Evolutionary conservation across 495 filamentous ascomycete genomes (phyloP).

Genomic region (Aspergillus wentii): DNA sequence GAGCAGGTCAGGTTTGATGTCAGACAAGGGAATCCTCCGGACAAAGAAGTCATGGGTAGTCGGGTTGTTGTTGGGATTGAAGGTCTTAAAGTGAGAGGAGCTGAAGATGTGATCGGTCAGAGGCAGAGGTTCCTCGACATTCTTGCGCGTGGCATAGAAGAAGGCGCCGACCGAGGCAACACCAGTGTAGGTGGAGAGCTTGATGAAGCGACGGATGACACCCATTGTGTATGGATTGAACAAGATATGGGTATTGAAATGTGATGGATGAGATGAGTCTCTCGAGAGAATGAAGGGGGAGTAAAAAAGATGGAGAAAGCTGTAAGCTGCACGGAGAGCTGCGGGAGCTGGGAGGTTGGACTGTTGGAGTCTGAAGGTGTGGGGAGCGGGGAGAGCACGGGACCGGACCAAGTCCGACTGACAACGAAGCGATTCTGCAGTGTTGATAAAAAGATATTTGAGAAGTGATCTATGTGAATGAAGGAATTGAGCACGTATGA

Average conservation of each 20-base stretch:
- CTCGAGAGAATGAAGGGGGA: too few relatives aligned
- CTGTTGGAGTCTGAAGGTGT: neutral
- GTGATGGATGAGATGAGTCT: too few relatives aligned
- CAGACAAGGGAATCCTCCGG: slow-evolving; percentile 54
- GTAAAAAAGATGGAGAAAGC: too few relatives aligned
- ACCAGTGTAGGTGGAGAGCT: slow-evolving; percentile 34
- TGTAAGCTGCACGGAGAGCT: too few relatives aligned
- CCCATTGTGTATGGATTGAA: slow-evolving; percentile 44
- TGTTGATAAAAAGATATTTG: too few relatives aligned
- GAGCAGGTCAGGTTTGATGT: slow-evolving; percentile 60
- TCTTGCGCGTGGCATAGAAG: slow-evolving; percentile 40
- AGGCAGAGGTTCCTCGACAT: slow-evolving; percentile 44
- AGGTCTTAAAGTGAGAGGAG: slow-evolving; percentile 46
- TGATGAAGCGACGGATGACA: slow-evolving; percentile 38
- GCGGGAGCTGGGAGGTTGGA: neutral
- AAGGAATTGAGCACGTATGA: too few relatives aligned
- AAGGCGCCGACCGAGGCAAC: slow-evolving; percentile 39
- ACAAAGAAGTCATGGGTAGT: slow-evolving; percentile 58
- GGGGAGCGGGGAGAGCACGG: neutral
- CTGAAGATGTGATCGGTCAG: slow-evolving; percentile 57
- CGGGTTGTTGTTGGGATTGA: slow-evolving; percentile 60
- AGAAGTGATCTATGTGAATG: too few relatives aligned
- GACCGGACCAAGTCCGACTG: neutral
- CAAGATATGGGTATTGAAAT: too few relatives aligned
- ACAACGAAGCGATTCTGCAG: too few relatives aligned